Conservation (phyloP, 768 basidiomycete species). For the Tylopilus sp. region DNA sequence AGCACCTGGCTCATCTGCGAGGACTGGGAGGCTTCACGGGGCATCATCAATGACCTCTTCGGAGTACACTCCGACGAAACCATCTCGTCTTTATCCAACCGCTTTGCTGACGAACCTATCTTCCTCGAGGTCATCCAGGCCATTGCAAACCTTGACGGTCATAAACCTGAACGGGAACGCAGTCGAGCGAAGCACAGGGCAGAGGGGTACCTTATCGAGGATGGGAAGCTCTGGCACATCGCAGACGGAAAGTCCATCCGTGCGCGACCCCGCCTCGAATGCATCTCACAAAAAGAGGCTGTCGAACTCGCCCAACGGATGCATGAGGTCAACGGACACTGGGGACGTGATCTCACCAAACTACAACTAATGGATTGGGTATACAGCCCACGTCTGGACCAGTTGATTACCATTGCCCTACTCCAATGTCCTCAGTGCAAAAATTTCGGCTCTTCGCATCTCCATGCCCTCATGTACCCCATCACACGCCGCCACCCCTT, state of each 20-base stretch:
- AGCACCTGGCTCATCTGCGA: slow-evolving; percentile 31
- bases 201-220: not conserved
- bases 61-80: not conserved
- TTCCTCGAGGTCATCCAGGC: not conserved
- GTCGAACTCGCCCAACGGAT: not conserved
- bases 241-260: not conserved
- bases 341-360: not conserved
- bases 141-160: not conserved
- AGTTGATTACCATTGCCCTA: slow-evolving; percentile 9
- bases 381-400: not conserved
- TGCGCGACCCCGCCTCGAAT: not conserved
- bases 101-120: not conserved
- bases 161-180: not conserved
- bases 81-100: not conserved
- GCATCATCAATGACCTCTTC: not conserved
- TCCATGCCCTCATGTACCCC: slow-evolving; percentile 32
- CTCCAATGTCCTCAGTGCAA: slow-evolving; percentile 23
- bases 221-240: slow-evolving; percentile 22
- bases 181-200: slow-evolving; percentile 6
- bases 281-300: not conserved
- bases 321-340: slow-evolving; percentile 7
- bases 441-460: slow-evolving; percentile 17
- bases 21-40: slow-evolving; percentile 19
- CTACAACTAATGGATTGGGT: not conserved
- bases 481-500: slow-evolving; percentile 36